These are phyloP conservation scores for Phaseolus lunatus DNA, from an alignment of 306 rosid species.

Conservation along the genomic window DNA sequence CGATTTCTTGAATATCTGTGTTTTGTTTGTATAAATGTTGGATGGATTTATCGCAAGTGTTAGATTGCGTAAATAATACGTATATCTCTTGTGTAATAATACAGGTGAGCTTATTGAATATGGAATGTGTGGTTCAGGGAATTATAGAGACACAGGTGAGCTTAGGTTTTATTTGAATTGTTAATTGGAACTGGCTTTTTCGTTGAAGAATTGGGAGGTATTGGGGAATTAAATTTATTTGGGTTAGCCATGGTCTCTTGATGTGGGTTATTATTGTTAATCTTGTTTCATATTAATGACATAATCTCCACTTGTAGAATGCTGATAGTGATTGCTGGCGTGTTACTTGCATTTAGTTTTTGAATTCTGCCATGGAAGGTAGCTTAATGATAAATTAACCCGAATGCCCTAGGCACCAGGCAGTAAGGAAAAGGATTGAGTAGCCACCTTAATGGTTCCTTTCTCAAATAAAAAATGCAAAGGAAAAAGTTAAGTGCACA, in stretches of 20 bases:
- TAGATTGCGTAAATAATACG: neutral
- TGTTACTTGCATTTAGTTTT: conserved; percentile 18
- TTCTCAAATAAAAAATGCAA: no score
- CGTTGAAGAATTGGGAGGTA: neutral
- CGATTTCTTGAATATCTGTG: neutral
- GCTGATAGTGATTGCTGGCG: neutral
- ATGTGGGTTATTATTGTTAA: neutral
- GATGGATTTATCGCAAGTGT: neutral
- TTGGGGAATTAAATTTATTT: neutral
- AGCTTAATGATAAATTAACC: neutral
- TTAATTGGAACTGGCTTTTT: neutral
- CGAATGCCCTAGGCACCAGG: neutral
- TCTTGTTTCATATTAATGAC: neutral
- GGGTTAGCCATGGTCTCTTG: neutral
- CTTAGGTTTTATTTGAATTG: neutral
- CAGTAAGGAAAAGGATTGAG: neutral
- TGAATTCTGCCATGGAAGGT: neutral
- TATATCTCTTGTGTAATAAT: conserved; percentile 27
- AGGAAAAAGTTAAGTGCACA: no score
- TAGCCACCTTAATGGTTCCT: neutral
- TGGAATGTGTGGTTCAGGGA: conserved; percentile 98
- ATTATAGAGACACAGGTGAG: conserved; percentile 88
- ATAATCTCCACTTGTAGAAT: neutral
- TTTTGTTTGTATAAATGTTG: conserved; percentile 7
- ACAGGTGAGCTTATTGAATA: conserved; percentile 37